Evolutionary conservation across 2,329 filamentous ascomycete species (phyloP), one percentile per base, ranked within the genome.

Genomic region (Bertia moriformis): DNA sequence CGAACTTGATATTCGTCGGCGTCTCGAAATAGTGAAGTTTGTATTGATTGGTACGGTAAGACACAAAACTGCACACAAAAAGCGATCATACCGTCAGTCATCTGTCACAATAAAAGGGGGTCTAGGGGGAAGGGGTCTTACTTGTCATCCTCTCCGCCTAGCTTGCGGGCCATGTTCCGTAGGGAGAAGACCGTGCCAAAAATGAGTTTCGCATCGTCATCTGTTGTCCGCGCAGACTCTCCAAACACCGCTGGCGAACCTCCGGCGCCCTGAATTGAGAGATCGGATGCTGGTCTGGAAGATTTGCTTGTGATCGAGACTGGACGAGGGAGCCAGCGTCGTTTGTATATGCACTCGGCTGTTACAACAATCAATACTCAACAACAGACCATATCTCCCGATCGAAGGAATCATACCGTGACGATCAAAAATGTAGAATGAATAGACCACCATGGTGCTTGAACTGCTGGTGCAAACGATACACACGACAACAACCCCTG

Each of bases 21-120:
- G 91, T 96, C 67, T 98, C 91, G 69, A 95, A 98, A 67, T 93
- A 98, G 64, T 98, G 91, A 50, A 98, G 73, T 64, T 95, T 95
- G 70, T 98, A 98, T 61, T 94, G 83, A 48, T 73, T 83, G 39
- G 91, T 98, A 49, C 86, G 83, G 63, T 84, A 98, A 49, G 81
- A 86, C 49, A 98, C 82, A 60, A 98, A 98, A 55, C 83, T 86
- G 15, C 7, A 10, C 7, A 7, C 22, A n/a, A 27, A n/a, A 7
- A n/a, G 22, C n/a, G 7, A 27, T 7, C 22, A 27, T n/a, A 7
- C 22, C n/a, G 7, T n/a, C 7, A 27, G n/a, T n/a, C n/a, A n/a
- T n/a, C n/a, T n/a, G n/a, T n/a, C n/a, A n/a, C n/a, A 29, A 29
- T 29, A 29, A n/a, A 29, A 10, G 24, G 10, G n/a, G 24, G 10